Percentiles rank a stretch among this genome's conserved stretches.
Conservation (phyloP, 768 basidiomycete genomes). For the Multifurca ochricompacta region DNA sequence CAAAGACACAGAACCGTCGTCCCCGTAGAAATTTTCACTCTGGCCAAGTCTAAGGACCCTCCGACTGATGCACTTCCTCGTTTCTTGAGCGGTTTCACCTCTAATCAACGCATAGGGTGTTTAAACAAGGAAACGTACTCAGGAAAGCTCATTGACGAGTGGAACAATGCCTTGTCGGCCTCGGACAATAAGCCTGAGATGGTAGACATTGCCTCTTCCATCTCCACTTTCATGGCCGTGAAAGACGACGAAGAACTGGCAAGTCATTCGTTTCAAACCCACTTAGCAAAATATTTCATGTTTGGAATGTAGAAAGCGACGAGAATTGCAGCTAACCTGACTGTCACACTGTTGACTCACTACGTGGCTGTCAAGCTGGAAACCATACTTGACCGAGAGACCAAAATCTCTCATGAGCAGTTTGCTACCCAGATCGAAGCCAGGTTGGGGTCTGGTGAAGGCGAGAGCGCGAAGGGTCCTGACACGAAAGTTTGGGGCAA, state of each 20-base stretch:
- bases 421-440: conserved; percentile 82
- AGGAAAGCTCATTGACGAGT: conserved; percentile 84
- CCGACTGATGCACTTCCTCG: conserved; percentile 66
- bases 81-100: conserved; percentile 55
- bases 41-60: conserved; percentile 74
- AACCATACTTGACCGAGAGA: conserved; percentile 84
- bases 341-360: conserved; percentile 76
- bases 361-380: conserved; percentile 86
- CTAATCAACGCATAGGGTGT: conserved; percentile 58
- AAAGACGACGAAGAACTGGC: conserved; percentile 93
- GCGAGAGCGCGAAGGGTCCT: conserved; percentile 67
- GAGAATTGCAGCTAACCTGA: conserved; percentile 66
- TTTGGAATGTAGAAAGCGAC: conserved; percentile 57
- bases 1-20: conserved; percentile 47
- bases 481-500: conserved; percentile 91
- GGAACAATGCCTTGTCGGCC: conserved; percentile 58
- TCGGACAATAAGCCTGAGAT: conserved; percentile 58
- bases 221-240: conserved; percentile 73
- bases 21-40: conserved; percentile 67
- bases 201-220: conserved; percentile 67
- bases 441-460: conserved; percentile 80
- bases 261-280: conserved; percentile 26
- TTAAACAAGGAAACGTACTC: conserved; percentile 76
- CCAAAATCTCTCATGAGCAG: conserved; percentile 83
- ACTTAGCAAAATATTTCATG: conserved; percentile 8